Conservation (phyloP, 2,329 filamentous ascomycete species). For the Calonectria ilicicola region DNA sequence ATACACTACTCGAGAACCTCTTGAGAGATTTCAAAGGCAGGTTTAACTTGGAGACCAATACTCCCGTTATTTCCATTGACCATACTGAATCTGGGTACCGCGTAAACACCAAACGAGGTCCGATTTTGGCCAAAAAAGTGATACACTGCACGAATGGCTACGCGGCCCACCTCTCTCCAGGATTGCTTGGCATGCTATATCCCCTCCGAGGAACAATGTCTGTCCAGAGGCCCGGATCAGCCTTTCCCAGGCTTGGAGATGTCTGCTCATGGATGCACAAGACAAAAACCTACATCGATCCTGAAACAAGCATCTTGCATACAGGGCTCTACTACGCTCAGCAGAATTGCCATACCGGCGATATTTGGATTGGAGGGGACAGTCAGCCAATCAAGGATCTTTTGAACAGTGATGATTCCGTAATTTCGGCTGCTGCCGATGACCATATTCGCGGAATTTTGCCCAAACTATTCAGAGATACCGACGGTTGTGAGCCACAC, state of each 20-base stretch:
- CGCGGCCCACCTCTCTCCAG: slow-evolving; percentile 61
- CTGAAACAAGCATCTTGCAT: slow-evolving; percentile 55
- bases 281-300: slow-evolving; percentile 56
- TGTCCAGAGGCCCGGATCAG: slow-evolving; percentile 53
- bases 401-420: slow-evolving; percentile 57
- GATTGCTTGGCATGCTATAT: slow-evolving; percentile 55
- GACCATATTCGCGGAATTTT: slow-evolving; percentile 52
- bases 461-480: slow-evolving; percentile 44
- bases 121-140: slow-evolving; percentile 58
- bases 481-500: slow-evolving; percentile 30
- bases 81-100: slow-evolving; percentile 47
- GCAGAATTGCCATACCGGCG: slow-evolving; percentile 45
- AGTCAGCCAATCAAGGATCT: slow-evolving; percentile 53
- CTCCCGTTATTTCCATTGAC: slow-evolving; percentile 43
- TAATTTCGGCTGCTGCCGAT: slow-evolving; percentile 47
- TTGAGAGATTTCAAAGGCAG: slow-evolving; percentile 40
- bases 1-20: slow-evolving; percentile 51
- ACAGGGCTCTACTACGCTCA: slow-evolving; percentile 36
- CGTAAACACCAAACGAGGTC: slow-evolving; percentile 58
- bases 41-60: slow-evolving; percentile 52
- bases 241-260: slow-evolving; percentile 40
- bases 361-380: slow-evolving; percentile 65
- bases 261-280: slow-evolving; percentile 59
- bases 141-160: slow-evolving; percentile 69
- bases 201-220: slow-evolving; percentile 60